A percentile compares a stretch with the other conserved stretches of the same genome.
These are phyloP conservation scores for Fusarium duplospermum DNA, from an alignment of 2,329 filamentous ascomycete genomes.

Conservation along the genomic window DNA sequence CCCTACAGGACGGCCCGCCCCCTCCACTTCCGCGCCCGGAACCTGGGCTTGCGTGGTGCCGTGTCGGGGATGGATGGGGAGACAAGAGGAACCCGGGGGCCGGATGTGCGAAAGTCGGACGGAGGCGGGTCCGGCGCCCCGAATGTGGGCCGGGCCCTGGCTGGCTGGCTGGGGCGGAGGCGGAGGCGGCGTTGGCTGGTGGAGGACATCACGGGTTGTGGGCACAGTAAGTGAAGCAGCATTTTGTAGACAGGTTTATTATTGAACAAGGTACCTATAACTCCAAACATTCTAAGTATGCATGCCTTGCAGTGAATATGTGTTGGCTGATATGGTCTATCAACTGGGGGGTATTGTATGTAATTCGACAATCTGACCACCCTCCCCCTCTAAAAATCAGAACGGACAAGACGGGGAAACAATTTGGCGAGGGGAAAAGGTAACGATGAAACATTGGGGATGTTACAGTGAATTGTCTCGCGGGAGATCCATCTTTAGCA, in stretches of 20 bases:
- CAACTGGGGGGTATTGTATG: background rate
- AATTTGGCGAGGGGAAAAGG: background rate
- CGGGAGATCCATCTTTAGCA: background rate
- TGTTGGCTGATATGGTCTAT: background rate
- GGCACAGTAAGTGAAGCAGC: background rate
- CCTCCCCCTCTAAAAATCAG: background rate
- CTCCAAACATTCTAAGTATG: background rate
- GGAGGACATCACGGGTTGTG: background rate
- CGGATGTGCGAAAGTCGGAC: background rate
- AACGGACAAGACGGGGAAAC: background rate
- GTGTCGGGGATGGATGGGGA: background rate
- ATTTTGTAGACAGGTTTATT: background rate
- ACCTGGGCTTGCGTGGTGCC: background rate
- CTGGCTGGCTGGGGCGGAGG: background rate
- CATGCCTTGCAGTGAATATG: background rate
- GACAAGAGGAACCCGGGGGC: background rate
- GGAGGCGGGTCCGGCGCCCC: constrained; percentile 10
- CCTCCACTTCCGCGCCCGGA: background rate
- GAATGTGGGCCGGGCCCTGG: background rate
- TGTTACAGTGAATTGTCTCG: background rate
- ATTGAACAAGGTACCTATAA: background rate
- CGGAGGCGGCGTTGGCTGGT: background rate
- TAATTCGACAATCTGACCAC: background rate
- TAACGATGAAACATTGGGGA: background rate
- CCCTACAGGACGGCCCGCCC: background rate